phyloP scores from a whole-genome alignment of 1,139 yeast genomes.

The Chernovozyma aurita region DNA sequence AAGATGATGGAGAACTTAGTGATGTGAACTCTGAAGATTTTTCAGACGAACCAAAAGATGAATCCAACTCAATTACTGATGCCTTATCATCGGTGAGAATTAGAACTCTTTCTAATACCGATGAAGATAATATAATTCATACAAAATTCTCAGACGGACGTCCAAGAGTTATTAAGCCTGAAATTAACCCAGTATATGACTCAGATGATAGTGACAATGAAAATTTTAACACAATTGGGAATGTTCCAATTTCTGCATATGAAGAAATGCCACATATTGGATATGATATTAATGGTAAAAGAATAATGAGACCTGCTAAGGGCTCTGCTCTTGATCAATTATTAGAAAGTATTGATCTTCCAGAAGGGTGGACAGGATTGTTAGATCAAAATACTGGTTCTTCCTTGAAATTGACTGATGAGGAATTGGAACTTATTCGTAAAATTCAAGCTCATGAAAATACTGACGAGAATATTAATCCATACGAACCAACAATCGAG shows the following conservation, averaged over 20 bases:
- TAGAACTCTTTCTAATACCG: constrained; percentile 35
- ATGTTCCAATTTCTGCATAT: constrained; percentile 86
- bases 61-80: constrained; percentile 48
- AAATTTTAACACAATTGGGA: constrained; percentile 84
- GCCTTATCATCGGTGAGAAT: constrained; percentile 50
- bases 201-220: constrained; percentile 90
- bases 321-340: constrained; percentile 91
- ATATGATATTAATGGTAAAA: constrained; percentile 92
- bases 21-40: constrained; percentile 37
- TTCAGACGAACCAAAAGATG: constrained; percentile 48
- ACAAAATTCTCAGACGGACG: constrained; percentile 76
- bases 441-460: constrained; percentile 83
- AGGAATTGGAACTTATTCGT: constrained; percentile 83
- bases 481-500: constrained; percentile 91
- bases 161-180: constrained; percentile 74
- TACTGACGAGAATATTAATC: constrained; percentile 76
- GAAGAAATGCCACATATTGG: constrained; percentile 98
- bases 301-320: constrained; percentile 98
- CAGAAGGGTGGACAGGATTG: constrained; percentile 98
- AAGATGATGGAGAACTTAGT: constrained; percentile 29
- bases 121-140: constrained; percentile 29
- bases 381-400: constrained; percentile 87
- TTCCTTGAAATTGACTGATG: constrained; percentile 79
- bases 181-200: constrained; percentile 88
- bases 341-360: constrained; percentile 85